phyloP scores from a whole-genome alignment of 352 stramenopile genomes.

The Globisporangium middletonii region DNA sequence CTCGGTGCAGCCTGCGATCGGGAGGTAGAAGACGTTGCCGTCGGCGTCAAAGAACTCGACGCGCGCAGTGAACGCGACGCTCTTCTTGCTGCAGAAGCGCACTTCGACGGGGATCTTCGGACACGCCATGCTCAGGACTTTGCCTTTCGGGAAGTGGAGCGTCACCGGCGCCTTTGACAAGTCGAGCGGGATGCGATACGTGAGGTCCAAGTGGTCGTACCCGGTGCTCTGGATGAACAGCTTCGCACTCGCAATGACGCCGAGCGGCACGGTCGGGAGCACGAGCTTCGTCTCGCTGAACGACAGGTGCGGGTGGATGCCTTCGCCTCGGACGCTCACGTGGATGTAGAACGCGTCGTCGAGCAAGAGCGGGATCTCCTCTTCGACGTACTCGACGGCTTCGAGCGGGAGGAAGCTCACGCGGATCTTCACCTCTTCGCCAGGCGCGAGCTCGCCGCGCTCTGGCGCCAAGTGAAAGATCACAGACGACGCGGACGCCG shows the following conservation, averaged over 20 bases:
- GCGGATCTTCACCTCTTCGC: conserved; percentile 70
- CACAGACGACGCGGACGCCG: conserved; percentile 21
- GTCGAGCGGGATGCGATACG: conserved; percentile 73
- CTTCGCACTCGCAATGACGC: conserved; percentile 43
- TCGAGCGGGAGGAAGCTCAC: conserved; percentile 86
- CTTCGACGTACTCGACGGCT: conserved; percentile 67
- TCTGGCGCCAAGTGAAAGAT: conserved; percentile 85
- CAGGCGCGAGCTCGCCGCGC: conserved; percentile 66
- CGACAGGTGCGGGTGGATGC: conserved; percentile 89
- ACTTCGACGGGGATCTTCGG: conserved; percentile 82
- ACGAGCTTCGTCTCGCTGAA: conserved; percentile 85
- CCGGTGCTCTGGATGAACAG: conserved; percentile 85
- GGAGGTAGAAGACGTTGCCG: conserved; percentile 80
- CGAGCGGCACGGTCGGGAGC: conserved; percentile 88
- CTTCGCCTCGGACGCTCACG: conserved; percentile 68
- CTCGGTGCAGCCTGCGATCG: conserved; percentile 84
- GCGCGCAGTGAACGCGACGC: conserved; percentile 87
- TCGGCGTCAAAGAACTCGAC: conserved; percentile 93
- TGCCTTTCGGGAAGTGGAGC: conserved; percentile 87
- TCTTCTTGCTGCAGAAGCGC: conserved; percentile 69
- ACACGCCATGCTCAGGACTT: conserved; percentile 79
- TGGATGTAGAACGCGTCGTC: conserved; percentile 78
- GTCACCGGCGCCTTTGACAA: conserved; percentile 71
- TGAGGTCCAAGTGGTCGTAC: conserved; percentile 91
- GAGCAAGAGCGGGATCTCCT: conserved; percentile 69